Evolutionary conservation across 345 rosid species (phyloP), one percentile per base, ranked within the genome.

Genomic region (Gossypium sturtianum): DNA sequence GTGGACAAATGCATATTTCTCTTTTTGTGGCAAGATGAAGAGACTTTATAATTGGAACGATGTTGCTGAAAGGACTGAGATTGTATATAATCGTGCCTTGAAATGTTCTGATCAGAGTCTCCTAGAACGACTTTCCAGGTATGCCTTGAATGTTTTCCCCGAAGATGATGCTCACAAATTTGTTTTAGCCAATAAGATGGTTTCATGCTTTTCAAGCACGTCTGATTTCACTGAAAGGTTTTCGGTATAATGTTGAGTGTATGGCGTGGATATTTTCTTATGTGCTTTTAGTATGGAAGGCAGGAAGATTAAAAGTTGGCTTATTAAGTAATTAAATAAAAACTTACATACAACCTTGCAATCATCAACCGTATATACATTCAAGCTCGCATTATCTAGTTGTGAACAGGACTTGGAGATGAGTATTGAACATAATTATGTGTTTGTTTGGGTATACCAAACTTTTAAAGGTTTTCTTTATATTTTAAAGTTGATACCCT

Each of bases 1-100:
- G 44, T 72, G 38, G 47, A 64, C 25, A 19, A 67, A 63, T 52
- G 8, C 65, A 13, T 73, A 15, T 62, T 66, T 41, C 20, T 49
- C 11, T 66, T 44, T 34, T 25, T 1, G 62, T 57, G 76, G 43
- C 58, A 53, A 88, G 92, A 87, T 93, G 94, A 93, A 83, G 85
- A 86, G 85, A 77, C 96, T 95, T 52, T 95, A 95, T 68, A 86
- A 87, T 83, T 95, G 98, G 99, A 95, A 87, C 61, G 99, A 95
- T 84, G 98, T 93, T 64, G 97, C 99, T 58, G 87, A 85, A 82
- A 87, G 99, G 83, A 91, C 97, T 29, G 96, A 93, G 88, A 91
- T 90, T 54, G 98, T 95, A 9, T 95, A 93, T 60, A 87, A 87
- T 66, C 89, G 86, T 56, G 96, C 98, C 29, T 72, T 91, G 81